phyloP scores from a whole-genome alignment of 208 protist genomes.

The Naegleria lovaniensis region DNA sequence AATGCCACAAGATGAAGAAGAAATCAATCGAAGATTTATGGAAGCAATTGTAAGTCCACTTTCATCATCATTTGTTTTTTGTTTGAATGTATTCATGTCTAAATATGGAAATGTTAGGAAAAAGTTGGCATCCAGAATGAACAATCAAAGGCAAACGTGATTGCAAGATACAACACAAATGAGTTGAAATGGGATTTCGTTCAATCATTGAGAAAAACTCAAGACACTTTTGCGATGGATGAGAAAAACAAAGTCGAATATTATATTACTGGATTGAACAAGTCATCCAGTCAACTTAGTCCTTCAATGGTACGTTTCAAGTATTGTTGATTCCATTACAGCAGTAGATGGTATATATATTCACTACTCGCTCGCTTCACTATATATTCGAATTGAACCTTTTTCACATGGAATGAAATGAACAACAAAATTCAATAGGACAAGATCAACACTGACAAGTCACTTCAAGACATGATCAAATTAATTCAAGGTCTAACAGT shows the following conservation, averaged over 20 bases:
- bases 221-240: not conserved
- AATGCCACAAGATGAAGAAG: slow-evolving; percentile 4
- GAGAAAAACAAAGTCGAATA: not conserved
- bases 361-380: no score
- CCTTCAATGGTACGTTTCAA: not conserved
- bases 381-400: not conserved
- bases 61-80: not conserved
- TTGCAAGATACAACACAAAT: not conserved
- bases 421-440: not conserved
- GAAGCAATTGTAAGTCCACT: not conserved
- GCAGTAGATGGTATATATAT: not conserved
- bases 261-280: not conserved
- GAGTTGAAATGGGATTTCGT: slow-evolving; percentile 10
- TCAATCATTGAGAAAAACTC: not conserved
- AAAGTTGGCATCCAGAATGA: slow-evolving; percentile 7
- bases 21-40: not conserved
- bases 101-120: not conserved
- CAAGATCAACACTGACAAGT: not conserved
- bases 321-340: no score
- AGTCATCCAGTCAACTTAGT: not conserved
- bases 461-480: not conserved
- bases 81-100: not conserved
- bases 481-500: not conserved
- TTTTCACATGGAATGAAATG: not conserved
- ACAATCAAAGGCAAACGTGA: not conserved